Base-by-base conservation (phyloP, 768 basidiomycete species). In the Leccinum barrowsii region DNA sequence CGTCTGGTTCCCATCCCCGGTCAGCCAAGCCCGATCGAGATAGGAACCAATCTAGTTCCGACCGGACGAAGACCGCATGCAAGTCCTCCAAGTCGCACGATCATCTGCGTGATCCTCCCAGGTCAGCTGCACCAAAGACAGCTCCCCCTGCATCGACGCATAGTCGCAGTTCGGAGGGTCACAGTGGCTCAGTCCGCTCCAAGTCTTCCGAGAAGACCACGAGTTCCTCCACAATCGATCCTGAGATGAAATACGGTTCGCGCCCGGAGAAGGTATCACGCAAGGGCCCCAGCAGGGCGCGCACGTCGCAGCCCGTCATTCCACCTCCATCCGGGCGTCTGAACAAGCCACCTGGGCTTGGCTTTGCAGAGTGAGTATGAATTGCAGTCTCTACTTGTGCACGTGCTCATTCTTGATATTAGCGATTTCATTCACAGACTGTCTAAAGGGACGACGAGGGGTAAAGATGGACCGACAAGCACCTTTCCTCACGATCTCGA, bases 111-210 rank as follows among this genome's bases (percentile, higher is more conserved):
- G 69, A 64, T 60, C 57, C 65, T 55, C 60, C 62, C 21, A 2
- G 56, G 28, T 40, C 72, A 49, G 24, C 61, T 19, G 49, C 56
- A 21, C 85, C 85, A 37, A 59, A 60, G 12, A 30, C 35, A 19
- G 54, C 50, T 6, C 15, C 48, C 19, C 49, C 56, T 52, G 30
- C 58, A 19, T 68, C 69, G 28, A 53, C 59, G 32, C 34, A 37
- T 24, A 49, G 54, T 54, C 65, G 44, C 58, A 44, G 49, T 57
- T 57, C 66, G 30, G 62, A 65, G 19, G 49, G 46, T 55, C 40
- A 6, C 12, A 12, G 46, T 51, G 59, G 50, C 19, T 59, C 63
- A 15, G 40, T 37, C 35, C 59, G 30, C 46, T 61, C 66, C 5
- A 61, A 59, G 30, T 59, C 63, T 42, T 63, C 64, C 10, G 49